phyloP scores from a whole-genome alignment of 1,139 yeast species.

The Saccharomycopsis crataegensis region DNA sequence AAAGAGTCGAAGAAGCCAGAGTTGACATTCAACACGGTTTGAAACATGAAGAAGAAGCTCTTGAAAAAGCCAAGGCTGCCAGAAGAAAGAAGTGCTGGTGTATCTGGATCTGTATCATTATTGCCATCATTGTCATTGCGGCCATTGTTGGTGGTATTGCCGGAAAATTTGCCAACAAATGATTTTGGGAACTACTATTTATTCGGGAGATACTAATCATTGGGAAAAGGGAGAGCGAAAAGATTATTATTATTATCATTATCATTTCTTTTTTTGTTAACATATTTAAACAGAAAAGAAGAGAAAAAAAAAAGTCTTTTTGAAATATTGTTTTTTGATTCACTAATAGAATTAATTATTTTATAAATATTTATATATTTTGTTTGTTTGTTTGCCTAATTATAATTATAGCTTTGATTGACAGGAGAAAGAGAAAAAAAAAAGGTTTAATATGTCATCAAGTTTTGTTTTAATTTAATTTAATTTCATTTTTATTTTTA shows the following conservation, averaged over 20 bases:
- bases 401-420: no score
- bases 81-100: constrained; percentile 92
- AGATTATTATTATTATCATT: no score
- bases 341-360: neutral
- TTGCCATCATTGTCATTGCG: constrained; percentile 59
- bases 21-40: constrained; percentile 90
- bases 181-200: neutral
- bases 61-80: constrained; percentile 79
- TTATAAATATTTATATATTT: neutral
- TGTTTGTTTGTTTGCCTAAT: neutral
- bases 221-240: neutral
- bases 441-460: no score
- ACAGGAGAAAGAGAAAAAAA: no score
- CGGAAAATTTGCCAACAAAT: constrained; percentile 15
- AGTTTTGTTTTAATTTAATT: neutral
- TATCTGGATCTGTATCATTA: constrained; percentile 52
- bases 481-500: neutral
- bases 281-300: neutral
- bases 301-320: neutral
- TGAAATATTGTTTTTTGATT: neutral
- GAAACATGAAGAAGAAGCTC: constrained; percentile 90
- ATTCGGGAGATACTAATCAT: neutral
- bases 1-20: constrained; percentile 77
- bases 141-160: constrained; percentile 42
- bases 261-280: neutral